phyloP scores from a whole-genome alignment of 352 stramenopile genomes.

The Globisporangium polare region DNA sequence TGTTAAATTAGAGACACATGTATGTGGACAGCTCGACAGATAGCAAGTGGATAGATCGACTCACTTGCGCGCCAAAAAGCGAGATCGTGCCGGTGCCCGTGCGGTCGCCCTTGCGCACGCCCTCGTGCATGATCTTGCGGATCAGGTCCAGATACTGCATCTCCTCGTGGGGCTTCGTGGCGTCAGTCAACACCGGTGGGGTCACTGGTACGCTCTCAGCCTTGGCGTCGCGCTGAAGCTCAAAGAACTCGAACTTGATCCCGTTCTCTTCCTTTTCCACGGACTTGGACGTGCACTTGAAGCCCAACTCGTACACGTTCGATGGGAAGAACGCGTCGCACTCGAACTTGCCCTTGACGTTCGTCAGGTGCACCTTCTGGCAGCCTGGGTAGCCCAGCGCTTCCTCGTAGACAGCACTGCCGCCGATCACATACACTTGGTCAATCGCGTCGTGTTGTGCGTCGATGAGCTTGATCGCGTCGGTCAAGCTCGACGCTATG shows the following conservation, averaged over 20 bases:
- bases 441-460: conserved; percentile 71
- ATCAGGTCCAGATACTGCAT: conserved; percentile 92
- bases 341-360: conserved; percentile 81
- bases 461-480: conserved; percentile 88
- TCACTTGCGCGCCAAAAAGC: conserved; percentile 97
- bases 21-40: background rate
- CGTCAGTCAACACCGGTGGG: conserved; percentile 4
- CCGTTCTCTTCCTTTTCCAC: conserved; percentile 74
- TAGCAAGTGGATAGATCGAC: conserved; percentile 12
- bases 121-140: conserved; percentile 94
- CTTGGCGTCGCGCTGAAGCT: conserved; percentile 38
- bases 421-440: conserved; percentile 97
- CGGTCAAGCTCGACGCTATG: conserved; percentile 82
- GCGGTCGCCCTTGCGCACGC: conserved; percentile 92
- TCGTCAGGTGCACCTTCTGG: conserved; percentile 88
- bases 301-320: conserved; percentile 56
- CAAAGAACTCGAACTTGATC: conserved; percentile 73
- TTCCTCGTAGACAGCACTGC: conserved; percentile 93
- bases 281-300: conserved; percentile 36
- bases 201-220: conserved; percentile 3
- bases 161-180: conserved; percentile 42
- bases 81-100: conserved; percentile 98
- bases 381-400: conserved; percentile 85
- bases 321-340: conserved; percentile 93
- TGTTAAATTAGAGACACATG: background rate